Conservation (phyloP, 257 asterid genomes). For the Fraxinus anomala region DNA sequence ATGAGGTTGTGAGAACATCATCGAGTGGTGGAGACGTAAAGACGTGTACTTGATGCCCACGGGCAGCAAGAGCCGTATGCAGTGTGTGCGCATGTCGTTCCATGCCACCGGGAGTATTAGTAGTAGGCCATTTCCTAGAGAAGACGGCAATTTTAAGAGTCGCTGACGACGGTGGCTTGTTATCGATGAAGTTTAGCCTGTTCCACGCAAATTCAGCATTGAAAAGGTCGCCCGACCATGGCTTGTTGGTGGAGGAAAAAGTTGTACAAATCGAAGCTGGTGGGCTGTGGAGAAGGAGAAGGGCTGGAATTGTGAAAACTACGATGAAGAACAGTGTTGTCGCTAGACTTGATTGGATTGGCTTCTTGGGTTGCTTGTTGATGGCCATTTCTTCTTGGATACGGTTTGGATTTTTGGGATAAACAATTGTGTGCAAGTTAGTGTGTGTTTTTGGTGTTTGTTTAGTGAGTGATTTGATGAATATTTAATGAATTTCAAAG, state of each 20-base stretch:
- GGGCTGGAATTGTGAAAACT: constrained; percentile 80
- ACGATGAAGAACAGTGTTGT: constrained; percentile 75
- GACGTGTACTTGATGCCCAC: constrained; percentile 75
- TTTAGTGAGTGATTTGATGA: neutral
- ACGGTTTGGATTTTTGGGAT: neutral
- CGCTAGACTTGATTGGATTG: constrained; percentile 60
- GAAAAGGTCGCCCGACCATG: constrained; percentile 79
- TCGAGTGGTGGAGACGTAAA: constrained; percentile 62
- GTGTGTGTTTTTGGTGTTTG: neutral
- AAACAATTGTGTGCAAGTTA: neutral
- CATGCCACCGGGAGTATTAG: constrained; percentile 76
- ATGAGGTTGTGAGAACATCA: neutral
- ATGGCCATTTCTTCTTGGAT: constrained; percentile 46
- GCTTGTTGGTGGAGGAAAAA: constrained; percentile 33
- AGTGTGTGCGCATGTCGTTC: constrained; percentile 87
- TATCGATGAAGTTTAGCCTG: constrained; percentile 38
- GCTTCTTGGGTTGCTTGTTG: constrained; percentile 50
- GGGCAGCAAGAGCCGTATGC: constrained; percentile 64
- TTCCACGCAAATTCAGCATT: constrained; percentile 69
- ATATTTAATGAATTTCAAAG: constrained; percentile 16
- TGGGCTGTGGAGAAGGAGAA: constrained; percentile 75
- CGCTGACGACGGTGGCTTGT: constrained; percentile 30
- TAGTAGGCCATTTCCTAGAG: constrained; percentile 84
- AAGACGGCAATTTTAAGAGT: constrained; percentile 72
- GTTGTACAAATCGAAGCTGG: constrained; percentile 45